Base-by-base conservation (phyloP, 805 yeast genomes). In the Vanderwaltozyma yarrowii region DNA sequence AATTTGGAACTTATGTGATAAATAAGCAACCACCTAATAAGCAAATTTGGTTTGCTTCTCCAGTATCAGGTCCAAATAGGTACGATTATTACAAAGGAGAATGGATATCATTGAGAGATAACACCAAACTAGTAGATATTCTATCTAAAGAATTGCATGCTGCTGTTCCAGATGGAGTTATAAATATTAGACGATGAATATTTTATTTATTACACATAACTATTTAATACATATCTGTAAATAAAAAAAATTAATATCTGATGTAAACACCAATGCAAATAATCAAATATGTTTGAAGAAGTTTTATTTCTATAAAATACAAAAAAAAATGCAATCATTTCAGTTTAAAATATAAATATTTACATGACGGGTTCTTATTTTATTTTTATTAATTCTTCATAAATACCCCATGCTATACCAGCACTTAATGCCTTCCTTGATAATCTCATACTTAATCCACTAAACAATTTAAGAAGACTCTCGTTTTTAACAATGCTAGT, bases 21-120 rank as follows among this genome's bases (percentile, higher is more conserved):
- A 92, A 92, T 65, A 89, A 87, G 55, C 97, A 92, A 62, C 98
- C 98, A 1, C 96, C 98, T 3, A 92, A 87, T 62, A 81, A 84
- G 61, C 99, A 92, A 59, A 80, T 92, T 23, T 92, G 99, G 99
- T 69, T 89, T 37, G 76, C 94, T 42, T 82, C 95, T 32, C 99
- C 99, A 0, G 54, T 86, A 3, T 81, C 94, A 7, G 98, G 98
- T 0, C 98, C 98, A 5, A 86, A 87, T 54, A 64, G 82, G 46
- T 82, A 76, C 52, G 97, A 92, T 57, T 74, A 72, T 44, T 68
- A 81, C 31, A 70, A 74, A 30, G 83, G 82, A 3, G 65, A 69
- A 39, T 92, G 98, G 98, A 62, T 77, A 11, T 80, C 88, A 11
- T 57, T 81, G 39, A 71, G 97, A 46, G 95, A 88, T 46, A 63